Base-by-base conservation (phyloP, 495 filamentous ascomycete species). In the Penicillium soppii region DNA sequence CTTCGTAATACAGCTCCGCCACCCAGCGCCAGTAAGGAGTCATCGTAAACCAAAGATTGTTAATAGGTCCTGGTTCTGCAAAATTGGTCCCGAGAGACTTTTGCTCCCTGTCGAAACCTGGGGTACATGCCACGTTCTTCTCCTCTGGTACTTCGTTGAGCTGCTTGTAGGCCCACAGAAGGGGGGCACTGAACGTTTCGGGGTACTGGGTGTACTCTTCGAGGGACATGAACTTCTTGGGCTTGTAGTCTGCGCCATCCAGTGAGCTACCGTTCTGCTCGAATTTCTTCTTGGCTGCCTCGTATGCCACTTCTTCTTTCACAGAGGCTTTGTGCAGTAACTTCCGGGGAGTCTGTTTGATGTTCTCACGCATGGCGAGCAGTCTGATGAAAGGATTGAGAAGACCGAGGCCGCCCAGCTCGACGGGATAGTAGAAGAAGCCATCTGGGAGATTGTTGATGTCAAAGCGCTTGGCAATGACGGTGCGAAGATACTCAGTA, bases 381-480 rank as follows among this genome's bases (percentile, higher is more conserved):
- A 80, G 68, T 4, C 69, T 57, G 33, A 84, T 71, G 57, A 81
- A 83, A 8, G 82, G 82, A 56, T 78, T 84, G 17, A 76, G 59
- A 17, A 85, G 72, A 4, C 77, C 76, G 4, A 85, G 66, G 3
- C 82, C 81, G 12, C 82, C 82, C 15, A 85, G 71, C 50, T 81
- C 75, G 17, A 79, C 69, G 3, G 85, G 84, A 48, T 82, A 82
- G 61, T 78, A 89, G 62, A 87, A 79, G 61, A 85, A 85, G n/a
- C 81, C 85, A 46, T 87, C 80, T 0, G 85, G 85, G 19, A 88
- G 75, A 38, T 82, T 65, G 2, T 63, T 54, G 33, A 85, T 63
- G 12, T 65, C 65, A 56, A 88, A 89, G 1, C 78, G 70, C 12
- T 78, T 61, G 7, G 69, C 58, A 36, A 89, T 79, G 5, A 70